Base-by-base conservation (phyloP, 306 rosid genomes). In the Begonia masoniana region DNA sequence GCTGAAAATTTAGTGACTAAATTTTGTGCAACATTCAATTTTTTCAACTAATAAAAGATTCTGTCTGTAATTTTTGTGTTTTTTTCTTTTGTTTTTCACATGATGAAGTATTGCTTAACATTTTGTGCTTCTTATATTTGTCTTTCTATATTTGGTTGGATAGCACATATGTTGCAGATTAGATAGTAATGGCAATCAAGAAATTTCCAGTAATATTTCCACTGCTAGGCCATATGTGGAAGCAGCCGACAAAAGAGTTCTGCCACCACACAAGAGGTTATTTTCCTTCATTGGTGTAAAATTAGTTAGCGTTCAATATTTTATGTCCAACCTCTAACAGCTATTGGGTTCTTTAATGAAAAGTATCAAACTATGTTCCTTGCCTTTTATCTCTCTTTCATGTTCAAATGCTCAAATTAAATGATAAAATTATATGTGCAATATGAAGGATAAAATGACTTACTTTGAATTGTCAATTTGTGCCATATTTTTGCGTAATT, bases 211-310 rank as follows among this genome's bases (percentile, higher is more conserved):
- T 64, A 50, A 43, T 57, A 51, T 57, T 57, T 56, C 81, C 13
- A 65, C 62, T 57, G 41, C 58, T 50, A 39, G 62, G 54, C 68
- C 65, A 51, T 59, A 61, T 50, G 57, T 47, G 65, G 71, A 65
- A 48, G 61, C 66, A 67, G 60, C 62, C 55, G 60, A 72, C 47
- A 73, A 64, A 49, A 74, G 63, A 59, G 74, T 63, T 52, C 59
- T 6, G 13, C 41, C 43, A n/a, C 59, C 82, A 42, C 64, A 68
- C 65, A 67, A 65, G 26, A 82, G 85, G 85, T 60, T 46, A 63
- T 51, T 13, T 45, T 10, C 3, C 11, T 45, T 45, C 6, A 6
- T 6, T 45, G 48, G 48, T 45, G 48, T 45, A 10, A 45, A 10
- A 13, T 45, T 45, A 26, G 36, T 26, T 26, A 26, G 7, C 5